phyloP scores from a whole-genome alignment of 768 basidiomycete species.

The Hypsizygus marmoreus region DNA sequence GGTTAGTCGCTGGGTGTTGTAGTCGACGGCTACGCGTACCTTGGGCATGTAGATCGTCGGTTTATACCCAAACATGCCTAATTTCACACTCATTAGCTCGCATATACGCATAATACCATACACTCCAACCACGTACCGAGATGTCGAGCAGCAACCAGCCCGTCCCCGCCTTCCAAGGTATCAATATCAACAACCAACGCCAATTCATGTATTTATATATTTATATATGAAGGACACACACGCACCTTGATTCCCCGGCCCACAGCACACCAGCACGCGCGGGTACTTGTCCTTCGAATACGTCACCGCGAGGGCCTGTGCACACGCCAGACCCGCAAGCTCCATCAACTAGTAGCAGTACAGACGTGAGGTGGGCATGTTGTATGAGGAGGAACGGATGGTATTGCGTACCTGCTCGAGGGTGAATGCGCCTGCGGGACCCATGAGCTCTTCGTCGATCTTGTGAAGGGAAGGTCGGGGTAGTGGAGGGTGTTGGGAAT shows the following conservation, averaged over 20 bases:
- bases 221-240: too few species aligned
- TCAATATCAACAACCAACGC: neutral
- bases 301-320: constrained; percentile 79
- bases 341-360: constrained; percentile 77
- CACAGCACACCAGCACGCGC: constrained; percentile 91
- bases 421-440: constrained; percentile 84
- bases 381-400: too few species aligned
- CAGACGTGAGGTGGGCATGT: too few species aligned
- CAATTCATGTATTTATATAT: neutral
- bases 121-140: constrained; percentile 53
- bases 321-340: constrained; percentile 92
- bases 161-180: constrained; percentile 73
- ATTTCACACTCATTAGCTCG: neutral
- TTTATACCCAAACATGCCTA: constrained; percentile 90
- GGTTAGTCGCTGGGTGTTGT: neutral
- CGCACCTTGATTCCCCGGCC: constrained; percentile 94
- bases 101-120: neutral
- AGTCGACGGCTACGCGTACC: constrained; percentile 37
- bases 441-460: constrained; percentile 97
- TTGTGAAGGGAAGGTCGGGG: too few species aligned
- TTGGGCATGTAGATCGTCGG: constrained; percentile 95
- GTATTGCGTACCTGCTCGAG: constrained; percentile 87
- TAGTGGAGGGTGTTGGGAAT: too few species aligned
- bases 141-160: constrained; percentile 94
- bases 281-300: constrained; percentile 70